Base-by-base conservation (phyloP, 1,284 basidiomycete genomes). In the Porodaedalea pini region DNA sequence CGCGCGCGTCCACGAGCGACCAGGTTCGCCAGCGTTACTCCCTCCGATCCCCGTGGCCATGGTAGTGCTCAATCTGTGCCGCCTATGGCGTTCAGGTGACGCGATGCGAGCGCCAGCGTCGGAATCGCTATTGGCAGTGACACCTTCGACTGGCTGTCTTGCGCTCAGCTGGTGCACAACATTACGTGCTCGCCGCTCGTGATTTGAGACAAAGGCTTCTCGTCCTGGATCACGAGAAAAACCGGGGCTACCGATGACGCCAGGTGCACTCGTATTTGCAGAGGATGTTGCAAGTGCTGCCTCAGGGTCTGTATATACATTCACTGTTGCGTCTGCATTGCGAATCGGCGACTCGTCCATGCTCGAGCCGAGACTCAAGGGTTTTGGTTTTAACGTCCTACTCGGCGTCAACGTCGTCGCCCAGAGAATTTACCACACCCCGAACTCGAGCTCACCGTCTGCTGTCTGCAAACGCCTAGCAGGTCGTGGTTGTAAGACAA, bases 1-100 rank as follows among this genome's bases (percentile, higher is more conserved):
- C 15, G 57, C 57, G 27, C 57, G 51, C 6, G 51, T 36, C 57
- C 57, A 58, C 23, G 57, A 58, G n/a, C 45, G 44, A 39, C 36
- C 39, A 45, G 47, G 45, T 27, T 58, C 57, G 34, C n/a, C 41
- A 27, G 51, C 21, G 29, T 19, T 43, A 44, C 6, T 37, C 27
- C 23, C 25, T 29, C 45, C 45, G 45, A 51, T 13, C 27, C 49
- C 47, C 50, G 36, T 58, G 41, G 45, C 17, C 45, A 50, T 32
- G 45, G 10, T 43, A 15, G 19, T 50, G 32, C 44, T 50, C 37
- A 45, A 40, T 49, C 51, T 51, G 17, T 36, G 56, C 25, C 21
- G 17, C 15, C 5, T 31, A 40, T 54, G 43, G 37, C 51, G 51
- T 23, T 54, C 57, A 54, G 57, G 31, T 58, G 57, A 58, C 51